These are phyloP conservation scores for Sanghuangporus sanghuang DNA, from an alignment of 1,284 basidiomycete species.

Conservation along the genomic window DNA sequence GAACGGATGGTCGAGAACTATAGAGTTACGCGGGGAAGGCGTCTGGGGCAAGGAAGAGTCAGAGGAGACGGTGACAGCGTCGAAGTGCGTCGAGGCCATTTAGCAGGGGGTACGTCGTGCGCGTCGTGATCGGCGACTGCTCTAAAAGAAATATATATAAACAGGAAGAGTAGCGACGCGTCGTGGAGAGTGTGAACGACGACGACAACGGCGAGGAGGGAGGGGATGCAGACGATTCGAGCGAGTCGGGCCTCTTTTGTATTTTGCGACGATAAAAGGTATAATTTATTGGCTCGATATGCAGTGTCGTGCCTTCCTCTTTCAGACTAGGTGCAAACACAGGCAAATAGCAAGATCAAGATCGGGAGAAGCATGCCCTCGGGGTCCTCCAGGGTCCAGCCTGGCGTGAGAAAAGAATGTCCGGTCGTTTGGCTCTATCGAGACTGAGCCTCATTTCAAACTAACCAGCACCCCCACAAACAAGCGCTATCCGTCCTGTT, in stretches of 20 bases:
- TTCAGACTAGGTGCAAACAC: not conserved
- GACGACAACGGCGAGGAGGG: not conserved
- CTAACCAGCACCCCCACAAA: not conserved
- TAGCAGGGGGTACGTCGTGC: conserved; percentile 9
- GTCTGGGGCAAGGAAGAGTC: conserved; percentile 65
- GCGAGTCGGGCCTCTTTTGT: not conserved
- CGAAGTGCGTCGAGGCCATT: conserved; percentile 59
- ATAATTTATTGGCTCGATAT: not conserved
- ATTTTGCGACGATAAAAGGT: conserved; percentile 2
- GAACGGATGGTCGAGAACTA: conserved; percentile 33
- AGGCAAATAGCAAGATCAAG: not conserved
- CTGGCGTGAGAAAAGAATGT: not conserved
- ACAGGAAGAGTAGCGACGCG: conserved; percentile 21
- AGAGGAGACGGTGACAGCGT: conserved; percentile 57
- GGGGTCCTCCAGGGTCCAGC: not conserved
- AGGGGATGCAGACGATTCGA: not conserved
- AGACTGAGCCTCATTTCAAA: not conserved
- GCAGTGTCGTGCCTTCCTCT: not conserved
- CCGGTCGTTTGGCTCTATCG: conserved; percentile 1
- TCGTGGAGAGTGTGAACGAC: not conserved
- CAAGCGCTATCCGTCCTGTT: not conserved
- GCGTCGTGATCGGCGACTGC: conserved; percentile 2
- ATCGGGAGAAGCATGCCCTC: not conserved
- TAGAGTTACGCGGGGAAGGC: conserved; percentile 49
- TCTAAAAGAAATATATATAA: not conserved